Base-by-base conservation (phyloP, 495 filamentous ascomycete species). In the Neurospora sp. region DNA sequence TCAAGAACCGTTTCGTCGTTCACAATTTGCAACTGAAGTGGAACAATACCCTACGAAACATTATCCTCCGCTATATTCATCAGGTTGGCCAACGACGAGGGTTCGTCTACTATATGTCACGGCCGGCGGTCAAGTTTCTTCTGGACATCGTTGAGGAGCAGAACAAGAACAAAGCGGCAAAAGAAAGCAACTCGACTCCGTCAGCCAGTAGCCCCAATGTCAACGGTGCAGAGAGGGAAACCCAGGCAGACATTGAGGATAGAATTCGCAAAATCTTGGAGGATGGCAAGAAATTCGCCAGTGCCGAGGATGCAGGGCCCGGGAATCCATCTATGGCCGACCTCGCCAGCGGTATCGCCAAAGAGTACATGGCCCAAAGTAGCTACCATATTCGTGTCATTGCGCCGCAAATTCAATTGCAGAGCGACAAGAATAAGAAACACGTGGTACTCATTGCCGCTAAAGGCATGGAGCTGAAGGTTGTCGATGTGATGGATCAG, bases 21-120 rank as follows among this genome's bases (percentile, higher is more conserved):
- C 96, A 99, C 85, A 99, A 98, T 78, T 89, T 94, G 77, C 96
- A 99, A 77, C 84, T 98, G 39, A 99, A 99, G 81, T 99, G 96
- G 96, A 98, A 96, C 82, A 98, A 99, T 78, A 90, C 94, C 3
- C 85, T 98, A 28, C 89, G 96, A 45, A 97, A 99, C 78, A 97
- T 97, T 77, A 96, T 99, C 39, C 86, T 99, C 8, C 92, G 96
- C 36, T 99, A 99, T 79, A 96, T 96, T 72, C 96, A 99, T 76
- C 96, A 98, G 83, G 94, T 97, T 73, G 95, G 94, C 80, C 96
- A 99, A 82, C 87, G 96, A 45, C 91, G 96, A 71, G 96, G 96
- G 34, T 99, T 98, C 82, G 91, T 98, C 43, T 99, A 99, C 83
- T 99, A 99, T 83, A 90, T 98, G 86, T 97, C 96, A 28, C 89